Base-by-base conservation (phyloP, 78 protist species). In the Chrysochromulina parva region DNA sequence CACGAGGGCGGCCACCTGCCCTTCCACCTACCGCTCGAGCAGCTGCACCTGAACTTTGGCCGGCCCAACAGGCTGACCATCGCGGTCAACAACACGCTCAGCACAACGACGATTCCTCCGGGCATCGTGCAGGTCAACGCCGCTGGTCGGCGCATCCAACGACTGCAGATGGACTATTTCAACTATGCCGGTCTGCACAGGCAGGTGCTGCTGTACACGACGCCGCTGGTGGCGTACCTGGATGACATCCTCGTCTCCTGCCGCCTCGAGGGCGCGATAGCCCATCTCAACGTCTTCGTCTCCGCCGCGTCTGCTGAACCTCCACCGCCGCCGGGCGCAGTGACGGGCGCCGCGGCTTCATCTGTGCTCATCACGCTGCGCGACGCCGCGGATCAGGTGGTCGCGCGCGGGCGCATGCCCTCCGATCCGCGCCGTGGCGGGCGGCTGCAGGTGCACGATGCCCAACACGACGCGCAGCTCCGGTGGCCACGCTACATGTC, bases 61-160 rank as follows among this genome's bases (percentile, higher is more conserved):
- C 20, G 28, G 80, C 14, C 80, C 52, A 71, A 71, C 52, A 38
- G 80, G n/a, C 47, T 71, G 52, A 71, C 80, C 53, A 24, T 71
- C 52, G 80, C 80, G n/a, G 80, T 71, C 52, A 71, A 71, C 80
- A 71, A 71, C 80, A 71, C 80, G 55, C 80, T 71, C 80, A 71
- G 52, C 52, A 38, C 38, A 19, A 71, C 80, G 3, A 71, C 55
- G 20, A 4, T 71, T 13, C 80, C 80, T 10, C 19, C 80, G 7
- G 80, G 80, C 16, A 7, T 14, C 52, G 80, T 71, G 55, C 80
- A 71, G 52, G 16, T 38, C 47, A 71, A 71, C 52, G 55, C 17
- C 26, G 80, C 80, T 52, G 80, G 80, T 16, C 80, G 80, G 5
- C 80, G 80, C 52, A 52, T 71, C 52, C 80, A 71, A 52, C 80